A percentile compares a stretch with the other conserved stretches of the same genome.
phyloP scores from a whole-genome alignment of 441 rosid genomes.

The Syzygium malaccense region DNA sequence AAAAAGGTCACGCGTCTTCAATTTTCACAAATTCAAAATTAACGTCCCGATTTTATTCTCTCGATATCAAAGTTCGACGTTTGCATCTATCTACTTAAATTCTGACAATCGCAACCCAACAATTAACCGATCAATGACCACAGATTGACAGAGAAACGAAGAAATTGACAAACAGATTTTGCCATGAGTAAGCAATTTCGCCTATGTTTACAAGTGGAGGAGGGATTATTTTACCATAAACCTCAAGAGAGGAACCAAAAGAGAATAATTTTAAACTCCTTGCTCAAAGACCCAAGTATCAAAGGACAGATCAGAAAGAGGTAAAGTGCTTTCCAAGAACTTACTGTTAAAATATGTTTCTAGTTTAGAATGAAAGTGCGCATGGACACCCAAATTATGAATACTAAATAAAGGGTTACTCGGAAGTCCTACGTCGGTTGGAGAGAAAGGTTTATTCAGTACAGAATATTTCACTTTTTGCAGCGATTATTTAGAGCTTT shows the following conservation, averaged over 20 bases:
- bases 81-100: background rate
- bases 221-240: background rate
- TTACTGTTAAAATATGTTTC: background rate
- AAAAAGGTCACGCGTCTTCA: background rate
- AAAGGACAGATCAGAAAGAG: background rate
- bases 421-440: background rate
- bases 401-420: background rate
- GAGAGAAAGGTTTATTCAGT: background rate
- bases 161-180: background rate
- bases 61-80: background rate
- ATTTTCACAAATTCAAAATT: background rate
- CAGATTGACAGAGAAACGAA: background rate
- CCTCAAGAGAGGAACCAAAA: background rate
- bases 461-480: background rate
- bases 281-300: background rate
- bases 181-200: background rate
- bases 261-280: background rate
- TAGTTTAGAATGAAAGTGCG: background rate
- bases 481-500: background rate
- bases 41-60: background rate
- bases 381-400: background rate
- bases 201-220: background rate
- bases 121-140: background rate
- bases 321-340: background rate
- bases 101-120: background rate